Percentiles rank a stretch among this genome's conserved stretches.
phyloP scores from a whole-genome alignment of 1,284 basidiomycete genomes.

The Cutaneotrichosporon mucoides region DNA sequence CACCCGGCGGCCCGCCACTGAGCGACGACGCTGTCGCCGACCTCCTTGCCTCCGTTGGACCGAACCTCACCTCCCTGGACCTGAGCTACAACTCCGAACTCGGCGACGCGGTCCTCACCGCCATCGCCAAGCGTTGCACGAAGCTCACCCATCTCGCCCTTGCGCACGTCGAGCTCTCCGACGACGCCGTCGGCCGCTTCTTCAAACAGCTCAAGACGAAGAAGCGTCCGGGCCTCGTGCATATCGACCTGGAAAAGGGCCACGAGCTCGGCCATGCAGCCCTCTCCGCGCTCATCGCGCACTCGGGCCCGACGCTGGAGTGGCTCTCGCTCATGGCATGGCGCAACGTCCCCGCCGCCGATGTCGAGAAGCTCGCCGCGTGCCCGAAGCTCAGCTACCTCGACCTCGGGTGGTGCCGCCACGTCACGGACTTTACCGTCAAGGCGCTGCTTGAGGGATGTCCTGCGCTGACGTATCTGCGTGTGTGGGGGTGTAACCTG shows the following conservation, averaged over 20 bases:
- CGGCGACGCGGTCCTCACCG: conserved; percentile 58
- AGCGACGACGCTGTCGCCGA: conserved; percentile 59
- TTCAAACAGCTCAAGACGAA: conserved; percentile 54
- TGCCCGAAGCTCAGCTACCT: conserved; percentile 59
- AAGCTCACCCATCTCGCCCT: conserved; percentile 60
- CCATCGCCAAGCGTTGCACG: conserved; percentile 58
- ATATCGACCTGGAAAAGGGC: conserved; percentile 61
- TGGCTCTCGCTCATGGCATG: conserved; percentile 72
- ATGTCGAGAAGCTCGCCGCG: conserved; percentile 56
- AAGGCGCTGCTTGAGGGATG: conserved; percentile 63
- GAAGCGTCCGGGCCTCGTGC: conserved; percentile 48
- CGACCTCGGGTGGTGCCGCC: conserved; percentile 83
- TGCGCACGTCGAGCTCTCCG: conserved; percentile 61
- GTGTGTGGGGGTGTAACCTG: conserved; percentile 49
- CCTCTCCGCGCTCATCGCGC: conserved; percentile 62
- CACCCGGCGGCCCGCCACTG: conserved; percentile 45
- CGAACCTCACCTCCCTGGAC: conserved; percentile 57
- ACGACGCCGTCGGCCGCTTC: conserved; percentile 64
- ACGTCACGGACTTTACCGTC: conserved; percentile 76
- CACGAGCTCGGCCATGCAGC: conserved; percentile 58
- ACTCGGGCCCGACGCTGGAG: conserved; percentile 64
- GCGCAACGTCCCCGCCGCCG: conserved; percentile 60
- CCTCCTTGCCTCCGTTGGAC: conserved; percentile 58
- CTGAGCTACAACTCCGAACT: conserved; percentile 62
- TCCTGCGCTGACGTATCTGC: conserved; percentile 30